Conservation (phyloP, 192 early-diverging fungal genomes). For the Coemansia nantahalensis region DNA sequence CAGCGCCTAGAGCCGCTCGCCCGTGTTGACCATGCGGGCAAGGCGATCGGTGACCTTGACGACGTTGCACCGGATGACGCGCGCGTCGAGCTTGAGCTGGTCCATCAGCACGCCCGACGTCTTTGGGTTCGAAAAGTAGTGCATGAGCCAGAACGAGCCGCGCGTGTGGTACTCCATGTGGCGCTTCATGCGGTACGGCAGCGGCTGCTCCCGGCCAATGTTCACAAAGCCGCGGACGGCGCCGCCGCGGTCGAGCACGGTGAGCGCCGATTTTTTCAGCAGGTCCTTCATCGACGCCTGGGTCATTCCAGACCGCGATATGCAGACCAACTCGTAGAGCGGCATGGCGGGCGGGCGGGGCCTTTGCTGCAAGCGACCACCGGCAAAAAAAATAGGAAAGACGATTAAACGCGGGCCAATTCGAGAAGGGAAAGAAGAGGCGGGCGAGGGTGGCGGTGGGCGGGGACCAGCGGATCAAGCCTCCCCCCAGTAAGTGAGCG, state of each 20-base stretch:
- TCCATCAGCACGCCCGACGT: constrained; percentile 60
- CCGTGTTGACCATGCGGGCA: constrained; percentile 54
- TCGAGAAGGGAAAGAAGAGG: too few relatives aligned
- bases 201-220: constrained; percentile 58
- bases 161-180: constrained; percentile 77
- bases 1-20: constrained; percentile 48
- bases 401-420: too few relatives aligned
- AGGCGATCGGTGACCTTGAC: constrained; percentile 68
- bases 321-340: constrained; percentile 69
- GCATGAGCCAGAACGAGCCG: constrained; percentile 75
- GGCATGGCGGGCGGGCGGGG: constrained; percentile 57
- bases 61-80: constrained; percentile 71
- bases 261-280: constrained; percentile 69
- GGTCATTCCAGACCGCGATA: constrained; percentile 56
- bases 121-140: constrained; percentile 72
- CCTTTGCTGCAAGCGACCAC: too few relatives aligned
- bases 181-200: constrained; percentile 86
- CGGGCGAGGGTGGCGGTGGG: too few relatives aligned
- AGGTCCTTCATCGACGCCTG: constrained; percentile 66
- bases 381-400: too few relatives aligned
- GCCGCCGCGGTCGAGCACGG: constrained; percentile 80
- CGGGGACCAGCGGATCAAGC: too few relatives aligned
- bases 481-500: too few relatives aligned
- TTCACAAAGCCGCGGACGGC: constrained; percentile 83
- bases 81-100: constrained; percentile 64